These are phyloP conservation scores for Boletus mariae DNA, from an alignment of 1,284 basidiomycete genomes.

Conservation along the genomic window DNA sequence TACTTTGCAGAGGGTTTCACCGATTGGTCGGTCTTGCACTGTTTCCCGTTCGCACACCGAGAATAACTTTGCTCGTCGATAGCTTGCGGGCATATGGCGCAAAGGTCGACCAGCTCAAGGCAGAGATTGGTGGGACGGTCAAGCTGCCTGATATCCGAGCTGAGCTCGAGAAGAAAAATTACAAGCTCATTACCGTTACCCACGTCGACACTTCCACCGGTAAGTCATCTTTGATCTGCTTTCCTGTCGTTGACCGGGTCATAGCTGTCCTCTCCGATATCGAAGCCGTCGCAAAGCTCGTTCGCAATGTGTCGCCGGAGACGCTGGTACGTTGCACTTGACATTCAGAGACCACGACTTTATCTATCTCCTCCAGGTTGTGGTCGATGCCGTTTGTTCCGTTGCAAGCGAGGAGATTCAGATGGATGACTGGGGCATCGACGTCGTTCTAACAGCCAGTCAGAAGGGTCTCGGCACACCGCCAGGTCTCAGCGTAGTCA, in stretches of 20 bases:
- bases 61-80: conserved; percentile 3
- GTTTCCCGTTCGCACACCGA: background rate
- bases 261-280: conserved; percentile 83
- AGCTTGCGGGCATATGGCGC: conserved; percentile 89
- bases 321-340: conserved; percentile 57
- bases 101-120: conserved; percentile 82
- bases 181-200: conserved; percentile 90
- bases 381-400: conserved; percentile 92
- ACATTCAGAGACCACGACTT: background rate
- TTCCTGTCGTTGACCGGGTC: background rate
- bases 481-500: conserved; percentile 88
- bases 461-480: conserved; percentile 96
- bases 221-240: conserved; percentile 15
- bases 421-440: conserved; percentile 92
- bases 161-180: conserved; percentile 80
- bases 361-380: conserved; percentile 44
- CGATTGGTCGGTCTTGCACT: conserved; percentile 58
- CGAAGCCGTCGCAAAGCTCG: conserved; percentile 72
- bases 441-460: conserved; percentile 85
- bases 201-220: conserved; percentile 94
- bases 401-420: conserved; percentile 95
- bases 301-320: conserved; percentile 79
- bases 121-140: conserved; percentile 80
- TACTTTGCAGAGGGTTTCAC: conserved; percentile 88
- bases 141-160: conserved; percentile 59